Evolutionary conservation across 331 rosid genomes (phyloP).

Genomic region (Malus hybrid): DNA sequence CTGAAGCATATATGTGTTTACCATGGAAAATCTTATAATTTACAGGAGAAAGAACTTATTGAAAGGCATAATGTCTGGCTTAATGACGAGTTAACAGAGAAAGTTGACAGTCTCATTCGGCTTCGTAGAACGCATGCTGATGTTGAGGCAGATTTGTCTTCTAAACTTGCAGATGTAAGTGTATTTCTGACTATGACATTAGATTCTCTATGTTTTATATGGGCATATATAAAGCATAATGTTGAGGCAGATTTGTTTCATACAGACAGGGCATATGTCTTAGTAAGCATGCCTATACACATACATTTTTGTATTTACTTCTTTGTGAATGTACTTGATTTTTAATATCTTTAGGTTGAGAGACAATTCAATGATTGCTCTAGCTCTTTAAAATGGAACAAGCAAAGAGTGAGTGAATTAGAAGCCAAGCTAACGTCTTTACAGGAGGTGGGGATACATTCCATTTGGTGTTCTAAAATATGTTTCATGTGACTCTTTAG

Average conservation of each 20-base stretch:
- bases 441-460: slow-evolving; percentile 59
- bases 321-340: not conserved
- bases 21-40: slow-evolving; percentile 2
- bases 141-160: slow-evolving; percentile 64
- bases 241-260: not conserved
- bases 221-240: not conserved
- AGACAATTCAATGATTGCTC: slow-evolving; percentile 68
- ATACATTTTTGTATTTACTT: not conserved
- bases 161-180: slow-evolving; percentile 69
- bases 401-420: slow-evolving; percentile 71
- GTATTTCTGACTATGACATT: not conserved
- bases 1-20: slow-evolving; percentile 8
- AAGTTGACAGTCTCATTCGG: slow-evolving; percentile 57
- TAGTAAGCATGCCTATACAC: not conserved
- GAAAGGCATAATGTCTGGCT: slow-evolving; percentile 87
- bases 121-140: slow-evolving; percentile 59
- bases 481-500: not conserved
- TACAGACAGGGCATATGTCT: not conserved
- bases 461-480: not conserved
- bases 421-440: slow-evolving; percentile 52
- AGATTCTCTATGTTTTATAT: not conserved
- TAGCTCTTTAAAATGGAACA: slow-evolving; percentile 70
- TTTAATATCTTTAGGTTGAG: slow-evolving; percentile 46
- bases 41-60: slow-evolving; percentile 89
- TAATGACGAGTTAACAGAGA: slow-evolving; percentile 67